phyloP scores from a whole-genome alignment of 1,139 yeast species.

The Nakaseomyces delphensis region DNA sequence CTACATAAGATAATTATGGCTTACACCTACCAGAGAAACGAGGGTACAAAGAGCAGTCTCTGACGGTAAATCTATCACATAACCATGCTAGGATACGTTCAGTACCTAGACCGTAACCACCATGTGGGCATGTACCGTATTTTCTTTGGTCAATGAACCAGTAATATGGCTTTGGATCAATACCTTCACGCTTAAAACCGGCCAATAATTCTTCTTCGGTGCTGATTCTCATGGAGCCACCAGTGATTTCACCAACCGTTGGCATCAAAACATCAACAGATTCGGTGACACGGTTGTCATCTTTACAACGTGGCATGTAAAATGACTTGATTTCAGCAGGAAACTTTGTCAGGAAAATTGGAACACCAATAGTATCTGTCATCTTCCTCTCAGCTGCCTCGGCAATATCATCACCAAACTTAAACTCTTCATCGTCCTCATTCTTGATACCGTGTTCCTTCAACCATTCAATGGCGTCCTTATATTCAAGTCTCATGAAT shows the following conservation, averaged over 20 bases:
- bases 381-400: slow-evolving; percentile 99
- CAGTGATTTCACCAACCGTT: slow-evolving; percentile 95
- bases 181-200: slow-evolving; percentile 87
- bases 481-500: slow-evolving; percentile 84
- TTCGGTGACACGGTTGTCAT: slow-evolving; percentile 91
- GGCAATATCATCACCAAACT: slow-evolving; percentile 97
- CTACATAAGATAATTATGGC: slow-evolving; percentile 43
- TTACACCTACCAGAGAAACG: slow-evolving; percentile 96
- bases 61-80: slow-evolving; percentile 92
- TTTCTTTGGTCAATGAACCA: slow-evolving; percentile 95
- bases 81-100: slow-evolving; percentile 98
- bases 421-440: slow-evolving; percentile 87
- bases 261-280: slow-evolving; percentile 98
- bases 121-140: slow-evolving; percentile 97
- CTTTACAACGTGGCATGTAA: slow-evolving; percentile 90
- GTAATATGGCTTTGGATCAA: slow-evolving; percentile 72
- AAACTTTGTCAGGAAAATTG: slow-evolving; percentile 86
- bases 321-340: slow-evolving; percentile 96
- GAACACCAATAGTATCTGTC: slow-evolving; percentile 91
- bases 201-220: slow-evolving; percentile 73
- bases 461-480: slow-evolving; percentile 90
- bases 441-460: slow-evolving; percentile 89
- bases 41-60: slow-evolving; percentile 96
- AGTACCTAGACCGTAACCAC: slow-evolving; percentile 97
- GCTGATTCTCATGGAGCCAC: slow-evolving; percentile 97